Evolutionary conservation across 345 rosid genomes (phyloP).

Genomic region (Eucalyptus shirleyi): DNA sequence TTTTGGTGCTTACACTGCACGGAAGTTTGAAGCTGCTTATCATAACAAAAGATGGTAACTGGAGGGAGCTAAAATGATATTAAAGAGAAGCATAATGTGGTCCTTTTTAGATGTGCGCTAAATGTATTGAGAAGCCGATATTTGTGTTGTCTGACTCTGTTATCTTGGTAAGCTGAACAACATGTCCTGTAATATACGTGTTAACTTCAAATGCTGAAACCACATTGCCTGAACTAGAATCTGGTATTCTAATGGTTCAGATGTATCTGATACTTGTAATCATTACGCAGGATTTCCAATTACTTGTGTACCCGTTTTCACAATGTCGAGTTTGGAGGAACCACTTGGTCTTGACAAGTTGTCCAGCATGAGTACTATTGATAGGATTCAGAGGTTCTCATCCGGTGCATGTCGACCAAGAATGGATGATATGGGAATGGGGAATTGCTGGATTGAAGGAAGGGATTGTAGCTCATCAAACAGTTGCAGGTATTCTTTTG

Average conservation of each 20-base stretch:
- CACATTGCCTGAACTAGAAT: neutral
- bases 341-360: conserved; percentile 82
- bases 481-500: conserved; percentile 27
- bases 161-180: neutral
- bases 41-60: neutral
- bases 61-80: neutral
- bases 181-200: neutral
- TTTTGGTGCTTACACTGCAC: neutral
- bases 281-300: neutral
- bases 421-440: conserved; percentile 62
- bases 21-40: neutral
- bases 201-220: neutral
- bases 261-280: neutral
- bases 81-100: neutral
- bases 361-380: conserved; percentile 81
- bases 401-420: conserved; percentile 74
- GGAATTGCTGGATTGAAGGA: conserved; percentile 74
- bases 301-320: neutral
- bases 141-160: neutral
- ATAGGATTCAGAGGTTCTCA: conserved; percentile 81
- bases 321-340: conserved; percentile 97
- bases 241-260: neutral
- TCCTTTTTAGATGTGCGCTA: neutral
- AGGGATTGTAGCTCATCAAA: conserved; percentile 78
- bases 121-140: neutral